Conservation (phyloP, 1,284 basidiomycete genomes). For the Ceratobasidium sp. region DNA sequence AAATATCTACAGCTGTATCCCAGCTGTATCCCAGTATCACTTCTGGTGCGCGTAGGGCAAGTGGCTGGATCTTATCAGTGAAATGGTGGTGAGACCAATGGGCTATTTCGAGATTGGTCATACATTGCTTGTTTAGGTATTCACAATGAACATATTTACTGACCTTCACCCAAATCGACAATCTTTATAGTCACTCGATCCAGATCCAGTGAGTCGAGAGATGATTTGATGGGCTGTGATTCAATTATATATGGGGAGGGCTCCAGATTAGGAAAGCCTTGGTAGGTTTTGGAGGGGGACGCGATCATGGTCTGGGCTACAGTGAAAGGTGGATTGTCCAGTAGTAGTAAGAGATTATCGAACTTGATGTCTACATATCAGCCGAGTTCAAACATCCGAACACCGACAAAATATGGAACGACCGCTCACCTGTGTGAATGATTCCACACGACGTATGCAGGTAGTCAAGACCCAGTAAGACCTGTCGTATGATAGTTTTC, state of each 20-base stretch:
- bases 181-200: neutral
- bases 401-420: too few relatives aligned
- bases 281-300: neutral
- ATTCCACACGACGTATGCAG: too few relatives aligned
- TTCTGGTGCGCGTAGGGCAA: neutral
- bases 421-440: too few relatives aligned
- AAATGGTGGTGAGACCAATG: neutral
- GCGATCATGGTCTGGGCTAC: too few relatives aligned
- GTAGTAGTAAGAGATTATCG: slow-evolving; percentile 89
- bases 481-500: too few relatives aligned
- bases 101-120: neutral
- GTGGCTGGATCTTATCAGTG: neutral
- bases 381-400: too few relatives aligned
- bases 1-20: neutral
- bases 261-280: too few relatives aligned
- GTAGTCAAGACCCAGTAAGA: too few relatives aligned
- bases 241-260: too few relatives aligned
- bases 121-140: too few relatives aligned
- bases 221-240: too few relatives aligned
- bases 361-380: too few relatives aligned
- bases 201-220: neutral
- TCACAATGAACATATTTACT: neutral
- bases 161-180: neutral
- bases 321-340: neutral
- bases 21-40: neutral